A percentile compares a stretch with the other conserved stretches of the same genome.
phyloP scores from a whole-genome alignment of 2,329 filamentous ascomycete species.

The Aulographum hederae region DNA sequence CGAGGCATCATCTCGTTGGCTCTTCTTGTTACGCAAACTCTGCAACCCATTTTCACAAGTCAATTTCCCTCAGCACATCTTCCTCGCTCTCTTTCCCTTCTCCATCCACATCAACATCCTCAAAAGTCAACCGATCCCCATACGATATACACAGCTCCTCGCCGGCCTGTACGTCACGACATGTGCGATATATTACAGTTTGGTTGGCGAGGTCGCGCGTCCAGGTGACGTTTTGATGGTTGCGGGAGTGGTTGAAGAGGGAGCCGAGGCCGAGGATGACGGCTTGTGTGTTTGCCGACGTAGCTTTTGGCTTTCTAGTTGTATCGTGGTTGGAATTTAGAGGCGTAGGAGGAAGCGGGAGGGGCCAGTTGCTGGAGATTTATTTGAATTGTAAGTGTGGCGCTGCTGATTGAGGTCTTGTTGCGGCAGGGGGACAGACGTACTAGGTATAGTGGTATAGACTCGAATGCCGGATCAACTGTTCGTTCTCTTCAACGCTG shows the following conservation, averaged over 20 bases:
- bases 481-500: constrained; percentile 25
- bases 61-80: too few relatives aligned
- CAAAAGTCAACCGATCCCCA: constrained; percentile 27
- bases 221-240: constrained; percentile 37
- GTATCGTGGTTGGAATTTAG: too few relatives aligned
- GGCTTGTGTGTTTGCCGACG: constrained; percentile 25
- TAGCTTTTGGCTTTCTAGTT: neutral
- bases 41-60: too few relatives aligned
- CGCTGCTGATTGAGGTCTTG: too few relatives aligned
- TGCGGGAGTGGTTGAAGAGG: constrained; percentile 39
- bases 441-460: constrained; percentile 40
- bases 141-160: constrained; percentile 38
- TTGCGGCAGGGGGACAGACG: constrained; percentile 6
- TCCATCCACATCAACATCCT: constrained; percentile 19
- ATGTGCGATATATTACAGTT: constrained; percentile 29
- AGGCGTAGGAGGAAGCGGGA: too few relatives aligned
- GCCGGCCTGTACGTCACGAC: constrained; percentile 30
- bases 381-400: too few relatives aligned
- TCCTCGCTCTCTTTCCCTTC: constrained; percentile 16
- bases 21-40: too few relatives aligned
- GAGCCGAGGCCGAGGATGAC: constrained; percentile 35
- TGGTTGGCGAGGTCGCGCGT: constrained; percentile 25
- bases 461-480: constrained; percentile 30
- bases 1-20: too few relatives aligned
- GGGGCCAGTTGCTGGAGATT: constrained; percentile 24